These are phyloP conservation scores for Lepidium campestre DNA, from an alignment of 441 rosid species.

Conservation along the genomic window DNA sequence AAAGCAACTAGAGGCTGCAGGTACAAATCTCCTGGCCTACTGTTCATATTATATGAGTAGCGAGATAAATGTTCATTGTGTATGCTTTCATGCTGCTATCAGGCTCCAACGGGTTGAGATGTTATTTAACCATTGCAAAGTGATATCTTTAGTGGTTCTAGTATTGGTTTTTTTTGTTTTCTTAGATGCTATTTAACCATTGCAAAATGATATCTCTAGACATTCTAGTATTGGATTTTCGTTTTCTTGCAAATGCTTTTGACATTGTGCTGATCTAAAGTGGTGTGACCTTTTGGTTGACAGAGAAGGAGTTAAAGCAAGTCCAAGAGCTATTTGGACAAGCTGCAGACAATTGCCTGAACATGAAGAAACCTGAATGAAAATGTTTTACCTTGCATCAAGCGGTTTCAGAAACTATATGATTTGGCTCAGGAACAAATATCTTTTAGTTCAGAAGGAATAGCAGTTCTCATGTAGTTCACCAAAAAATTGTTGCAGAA, in stretches of 20 bases:
- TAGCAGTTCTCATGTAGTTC: background rate
- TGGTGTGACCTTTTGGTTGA: background rate
- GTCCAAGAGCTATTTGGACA: constrained; percentile 78
- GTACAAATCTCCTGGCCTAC: constrained; percentile 29
- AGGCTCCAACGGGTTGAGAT: background rate
- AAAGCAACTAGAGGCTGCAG: constrained; percentile 88
- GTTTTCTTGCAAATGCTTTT: background rate
- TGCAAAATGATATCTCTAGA: background rate
- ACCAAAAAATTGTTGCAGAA: background rate
- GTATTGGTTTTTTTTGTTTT: background rate
- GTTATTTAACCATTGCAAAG: background rate
- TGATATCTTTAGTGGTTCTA: background rate
- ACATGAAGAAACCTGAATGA: constrained; percentile 81
- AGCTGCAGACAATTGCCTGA: constrained; percentile 81
- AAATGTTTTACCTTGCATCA: background rate
- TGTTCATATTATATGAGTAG: background rate
- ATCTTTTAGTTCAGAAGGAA: background rate
- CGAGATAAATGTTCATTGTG: background rate
- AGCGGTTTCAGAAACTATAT: constrained; percentile 33
- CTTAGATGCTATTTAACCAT: background rate
- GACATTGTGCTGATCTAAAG: background rate
- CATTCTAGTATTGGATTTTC: background rate
- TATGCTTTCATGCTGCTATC: background rate
- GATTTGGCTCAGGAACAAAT: background rate
- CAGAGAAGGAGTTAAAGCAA: constrained; percentile 80